Base-by-base conservation (phyloP, 2,329 filamentous ascomycete genomes). In the Scopulariopsis brevicaulis region DNA sequence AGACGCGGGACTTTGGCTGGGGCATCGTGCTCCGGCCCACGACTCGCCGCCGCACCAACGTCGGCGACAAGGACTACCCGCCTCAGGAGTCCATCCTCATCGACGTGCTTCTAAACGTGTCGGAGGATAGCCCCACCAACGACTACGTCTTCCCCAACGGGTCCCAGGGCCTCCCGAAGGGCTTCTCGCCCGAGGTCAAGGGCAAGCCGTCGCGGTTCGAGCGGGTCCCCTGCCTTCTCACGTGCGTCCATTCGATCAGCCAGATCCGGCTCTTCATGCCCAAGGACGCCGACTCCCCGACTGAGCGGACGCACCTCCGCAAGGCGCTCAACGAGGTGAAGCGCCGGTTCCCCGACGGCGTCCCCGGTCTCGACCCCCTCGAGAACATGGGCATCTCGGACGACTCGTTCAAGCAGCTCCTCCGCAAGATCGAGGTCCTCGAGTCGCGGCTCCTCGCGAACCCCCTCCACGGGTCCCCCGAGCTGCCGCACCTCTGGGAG, bases 351-450 rank as follows among this genome's bases (percentile, higher is more conserved):
- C 91, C 92, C 0, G 94, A 99, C 67, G 94, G 94, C 3, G 76
- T 99, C 59, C 87, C 94, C 3, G 79, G 92, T 7, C 75, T 99
- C 20, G 94, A 99, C 66, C 94, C 94, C 0, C 86, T 99, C 46
- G 92, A 97, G 70, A 92, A 96, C 67, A 97, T 99, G 94, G 82
- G 84, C 32, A 97, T 99, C 66, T 86, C 80, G 4, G 94, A 97
- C 66, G 91, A 96, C 1, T 85, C 84, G 0, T 97, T 99, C 76
- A 96, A 95, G 77, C 90, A 91, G 69, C 82, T 96, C 4, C 81
- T 97, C 59, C 77, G 91, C 72, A 97, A 97, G 82, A 96, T 99
- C 61, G 94, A 99, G 73, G 89, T 97, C 12, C 82, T 99, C 1
- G 94, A 99, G 73, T 94, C 93, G 5, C 86, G 90, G 56, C 77